Conservation (phyloP, 805 yeast genomes). For the Nakazawaea laoshanensis region DNA sequence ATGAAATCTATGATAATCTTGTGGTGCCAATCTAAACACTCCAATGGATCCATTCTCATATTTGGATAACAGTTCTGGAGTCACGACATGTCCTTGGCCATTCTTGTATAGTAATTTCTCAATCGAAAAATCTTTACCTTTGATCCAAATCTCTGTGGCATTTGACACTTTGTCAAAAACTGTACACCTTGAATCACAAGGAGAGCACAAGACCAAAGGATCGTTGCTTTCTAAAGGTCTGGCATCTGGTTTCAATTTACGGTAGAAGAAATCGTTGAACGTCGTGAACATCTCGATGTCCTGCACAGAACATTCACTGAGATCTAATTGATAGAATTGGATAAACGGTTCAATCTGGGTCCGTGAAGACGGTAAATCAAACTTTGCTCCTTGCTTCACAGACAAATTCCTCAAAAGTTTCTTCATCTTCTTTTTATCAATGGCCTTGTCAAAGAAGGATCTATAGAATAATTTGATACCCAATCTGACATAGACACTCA, state of each 20-base stretch:
- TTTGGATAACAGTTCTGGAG: conserved; percentile 11
- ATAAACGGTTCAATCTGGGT: conserved; percentile 69
- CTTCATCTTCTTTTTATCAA: conserved; percentile 49
- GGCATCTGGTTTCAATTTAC: conserved; percentile 64
- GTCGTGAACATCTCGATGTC: conserved; percentile 47
- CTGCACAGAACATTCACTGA: conserved; percentile 52
- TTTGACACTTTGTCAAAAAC: conserved; percentile 48
- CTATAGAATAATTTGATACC: conserved; percentile 82
- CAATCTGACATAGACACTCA: conserved; percentile 78
- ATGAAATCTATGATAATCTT: conserved; percentile 93
- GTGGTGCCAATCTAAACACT: conserved; percentile 89
- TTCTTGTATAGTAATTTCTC: conserved; percentile 46
- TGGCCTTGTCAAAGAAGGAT: conserved; percentile 53
- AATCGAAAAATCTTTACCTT: conserved; percentile 70
- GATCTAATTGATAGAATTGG: conserved; percentile 72
- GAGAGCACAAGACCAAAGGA: conserved; percentile 49
- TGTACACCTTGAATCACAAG: conserved; percentile 85
- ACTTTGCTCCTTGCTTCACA: conserved; percentile 75
- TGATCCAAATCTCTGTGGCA: conserved; percentile 83
- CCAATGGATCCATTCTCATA: conserved; percentile 58
- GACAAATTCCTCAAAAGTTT: conserved; percentile 57
- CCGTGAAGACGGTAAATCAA: conserved; percentile 62
- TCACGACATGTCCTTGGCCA: conserved; percentile 24
- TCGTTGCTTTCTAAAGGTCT: conserved; percentile 59
- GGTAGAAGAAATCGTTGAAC: conserved; percentile 85